Evolutionary conservation across 768 basidiomycete genomes (phyloP).

Genomic region (Lactarius trivialis): DNA sequence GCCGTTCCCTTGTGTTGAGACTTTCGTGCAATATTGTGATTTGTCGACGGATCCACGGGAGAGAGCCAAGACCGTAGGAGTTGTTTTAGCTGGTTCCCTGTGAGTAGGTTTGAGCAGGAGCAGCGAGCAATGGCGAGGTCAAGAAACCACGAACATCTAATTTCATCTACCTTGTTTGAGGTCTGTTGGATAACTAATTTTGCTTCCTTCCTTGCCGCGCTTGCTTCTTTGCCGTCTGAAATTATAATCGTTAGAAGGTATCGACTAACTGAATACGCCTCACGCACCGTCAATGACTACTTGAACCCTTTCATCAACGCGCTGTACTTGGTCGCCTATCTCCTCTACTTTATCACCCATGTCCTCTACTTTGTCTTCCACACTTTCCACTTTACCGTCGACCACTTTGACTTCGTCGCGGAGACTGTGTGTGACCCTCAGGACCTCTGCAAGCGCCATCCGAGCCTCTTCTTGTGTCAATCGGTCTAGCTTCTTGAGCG

Average conservation of each 20-base stretch:
- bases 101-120: too few species aligned
- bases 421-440: background rate
- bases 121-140: too few species aligned
- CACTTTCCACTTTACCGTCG: background rate
- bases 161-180: too few species aligned
- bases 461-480: background rate
- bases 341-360: background rate
- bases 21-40: too few species aligned
- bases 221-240: background rate
- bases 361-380: too few species aligned
- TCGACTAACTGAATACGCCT: background rate
- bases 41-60: too few species aligned
- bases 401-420: background rate
- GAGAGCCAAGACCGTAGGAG: too few species aligned
- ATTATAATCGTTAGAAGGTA: background rate
- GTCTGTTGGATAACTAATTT: too few species aligned
- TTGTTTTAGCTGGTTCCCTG: too few species aligned
- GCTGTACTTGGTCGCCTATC: background rate
- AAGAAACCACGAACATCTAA: background rate
- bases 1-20: too few species aligned
- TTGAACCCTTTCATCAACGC: background rate
- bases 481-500: background rate
- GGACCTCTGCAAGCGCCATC: background rate
- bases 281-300: background rate
- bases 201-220: too few species aligned